Evolutionary conservation across 345 rosid genomes (phyloP).

Genomic region (Lepidium africanum): DNA sequence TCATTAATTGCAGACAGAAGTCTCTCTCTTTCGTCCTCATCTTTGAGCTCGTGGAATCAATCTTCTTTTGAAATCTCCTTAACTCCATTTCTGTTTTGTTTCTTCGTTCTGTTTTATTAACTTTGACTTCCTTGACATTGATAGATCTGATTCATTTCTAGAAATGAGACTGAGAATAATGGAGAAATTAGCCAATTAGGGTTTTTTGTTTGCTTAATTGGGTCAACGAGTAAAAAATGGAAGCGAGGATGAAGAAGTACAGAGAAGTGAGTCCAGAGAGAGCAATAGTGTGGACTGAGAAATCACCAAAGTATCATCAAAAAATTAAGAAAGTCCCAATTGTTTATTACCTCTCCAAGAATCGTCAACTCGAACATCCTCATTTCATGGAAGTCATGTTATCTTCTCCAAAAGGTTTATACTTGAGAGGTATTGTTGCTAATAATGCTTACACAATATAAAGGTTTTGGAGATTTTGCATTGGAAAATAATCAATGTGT

Average conservation of each 20-base stretch:
- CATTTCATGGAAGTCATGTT: constrained; percentile 87
- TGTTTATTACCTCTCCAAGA: constrained; percentile 82
- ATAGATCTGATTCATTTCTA: constrained; percentile 24
- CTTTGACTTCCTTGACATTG: background rate
- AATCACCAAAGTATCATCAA: constrained; percentile 79
- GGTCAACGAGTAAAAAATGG: constrained; percentile 31
- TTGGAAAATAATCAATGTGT: no score
- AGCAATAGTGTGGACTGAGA: constrained; percentile 94
- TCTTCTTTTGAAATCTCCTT: background rate
- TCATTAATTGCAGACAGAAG: constrained; percentile 3
- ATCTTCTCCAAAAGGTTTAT: constrained; percentile 70
- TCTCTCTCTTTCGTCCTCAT: background rate
- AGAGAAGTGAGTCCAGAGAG: constrained; percentile 88
- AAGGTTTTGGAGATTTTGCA: background rate
- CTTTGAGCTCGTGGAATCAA: constrained; percentile 1
- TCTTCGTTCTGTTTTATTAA: background rate
- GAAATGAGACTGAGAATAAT: background rate
- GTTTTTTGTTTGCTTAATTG: background rate
- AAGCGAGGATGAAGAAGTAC: constrained; percentile 67
- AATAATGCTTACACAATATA: background rate
- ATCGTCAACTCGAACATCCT: constrained; percentile 98
- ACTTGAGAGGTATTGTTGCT: constrained; percentile 56
- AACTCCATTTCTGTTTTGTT: background rate
- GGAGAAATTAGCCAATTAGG: constrained; percentile 8
- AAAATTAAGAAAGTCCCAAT: constrained; percentile 66